phyloP scores from a whole-genome alignment of 2,329 filamentous ascomycete genomes.

The Colletotrichum chlorophyti region DNA sequence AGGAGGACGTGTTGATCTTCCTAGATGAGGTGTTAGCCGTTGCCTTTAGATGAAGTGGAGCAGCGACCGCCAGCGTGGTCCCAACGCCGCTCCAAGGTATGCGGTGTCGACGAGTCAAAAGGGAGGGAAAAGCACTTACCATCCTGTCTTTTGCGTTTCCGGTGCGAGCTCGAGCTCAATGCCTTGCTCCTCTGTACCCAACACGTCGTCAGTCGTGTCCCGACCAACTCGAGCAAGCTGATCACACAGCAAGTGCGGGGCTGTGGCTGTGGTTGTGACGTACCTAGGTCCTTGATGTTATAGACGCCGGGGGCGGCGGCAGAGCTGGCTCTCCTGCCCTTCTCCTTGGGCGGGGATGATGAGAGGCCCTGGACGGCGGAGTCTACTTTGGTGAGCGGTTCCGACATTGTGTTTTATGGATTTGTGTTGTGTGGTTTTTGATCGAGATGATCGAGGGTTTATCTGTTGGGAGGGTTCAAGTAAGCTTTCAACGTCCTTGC shows the following conservation, averaged over 20 bases:
- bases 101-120: not conserved
- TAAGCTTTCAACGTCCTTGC: not conserved
- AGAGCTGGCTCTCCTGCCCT: slow-evolving; percentile 77
- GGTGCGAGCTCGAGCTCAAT: slow-evolving; percentile 76
- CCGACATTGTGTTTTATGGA: slow-evolving; percentile 49
- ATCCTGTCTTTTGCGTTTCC: slow-evolving; percentile 88
- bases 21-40: slow-evolving; percentile 51
- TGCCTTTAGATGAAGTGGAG: not conserved
- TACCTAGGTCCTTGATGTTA: slow-evolving; percentile 89
- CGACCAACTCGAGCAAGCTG: slow-evolving; percentile 9
- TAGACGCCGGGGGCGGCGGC: slow-evolving; percentile 73
- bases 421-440: slow-evolving; percentile 7
- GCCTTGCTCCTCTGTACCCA: slow-evolving; percentile 70
- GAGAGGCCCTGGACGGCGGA: slow-evolving; percentile 85
- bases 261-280: slow-evolving; percentile 40
- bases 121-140: slow-evolving; percentile 65
- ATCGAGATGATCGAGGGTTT: slow-evolving; percentile 2
- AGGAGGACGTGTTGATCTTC: slow-evolving; percentile 91
- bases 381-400: slow-evolving; percentile 85
- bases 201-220: not conserved
- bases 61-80: not conserved
- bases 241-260: not conserved
- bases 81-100: no score
- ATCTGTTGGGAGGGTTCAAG: not conserved
- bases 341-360: slow-evolving; percentile 71